Conservation (phyloP, 352 stramenopile species). For the Globisporangium orthogonon region DNA sequence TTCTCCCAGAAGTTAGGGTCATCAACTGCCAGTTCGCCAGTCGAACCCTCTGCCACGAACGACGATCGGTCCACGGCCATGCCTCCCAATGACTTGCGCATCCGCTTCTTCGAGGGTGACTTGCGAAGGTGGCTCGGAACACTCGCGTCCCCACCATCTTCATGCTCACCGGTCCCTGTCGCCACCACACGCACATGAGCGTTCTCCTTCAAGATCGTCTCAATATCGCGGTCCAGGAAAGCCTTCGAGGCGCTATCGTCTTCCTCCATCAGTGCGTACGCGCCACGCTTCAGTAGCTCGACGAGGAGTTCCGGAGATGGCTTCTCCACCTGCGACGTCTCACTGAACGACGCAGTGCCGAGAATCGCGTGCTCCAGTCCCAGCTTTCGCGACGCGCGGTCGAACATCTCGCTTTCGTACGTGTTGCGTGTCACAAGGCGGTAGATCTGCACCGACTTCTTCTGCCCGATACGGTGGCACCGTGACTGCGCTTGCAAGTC, state of each 20-base stretch:
- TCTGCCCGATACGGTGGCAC: slow-evolving; percentile 99
- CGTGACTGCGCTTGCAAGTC: slow-evolving; percentile 85
- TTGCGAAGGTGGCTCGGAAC: slow-evolving; percentile 21
- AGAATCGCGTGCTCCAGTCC: slow-evolving; percentile 98
- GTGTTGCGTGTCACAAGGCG: slow-evolving; percentile 97
- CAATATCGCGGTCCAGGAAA: slow-evolving; percentile 96
- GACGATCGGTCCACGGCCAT: slow-evolving; percentile 85
- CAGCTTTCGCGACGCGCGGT: slow-evolving; percentile 97
- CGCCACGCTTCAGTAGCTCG: slow-evolving; percentile 95
- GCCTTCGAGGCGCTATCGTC: slow-evolving; percentile 92
- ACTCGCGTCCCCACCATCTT: slow-evolving; percentile 16
- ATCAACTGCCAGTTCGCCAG: slow-evolving; percentile 90
- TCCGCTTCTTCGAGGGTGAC: slow-evolving; percentile 38
- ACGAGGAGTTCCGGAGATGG: slow-evolving; percentile 93
- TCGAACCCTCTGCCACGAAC: slow-evolving; percentile 90
- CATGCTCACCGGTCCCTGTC: slow-evolving; percentile 23
- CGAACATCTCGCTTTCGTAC: slow-evolving; percentile 99
- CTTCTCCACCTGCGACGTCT: slow-evolving; percentile 83
- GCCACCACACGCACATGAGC: slow-evolving; percentile 63
- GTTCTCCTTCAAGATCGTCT: slow-evolving; percentile 91
- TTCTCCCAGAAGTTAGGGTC: slow-evolving; percentile 97
- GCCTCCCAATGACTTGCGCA: slow-evolving; percentile 69
- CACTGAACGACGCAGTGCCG: slow-evolving; percentile 90
- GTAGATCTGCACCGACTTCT: slow-evolving; percentile 97
- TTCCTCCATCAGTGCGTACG: slow-evolving; percentile 98